Base-by-base conservation (phyloP, 2,329 filamentous ascomycete genomes). In the Diplodia sapinea region DNA sequence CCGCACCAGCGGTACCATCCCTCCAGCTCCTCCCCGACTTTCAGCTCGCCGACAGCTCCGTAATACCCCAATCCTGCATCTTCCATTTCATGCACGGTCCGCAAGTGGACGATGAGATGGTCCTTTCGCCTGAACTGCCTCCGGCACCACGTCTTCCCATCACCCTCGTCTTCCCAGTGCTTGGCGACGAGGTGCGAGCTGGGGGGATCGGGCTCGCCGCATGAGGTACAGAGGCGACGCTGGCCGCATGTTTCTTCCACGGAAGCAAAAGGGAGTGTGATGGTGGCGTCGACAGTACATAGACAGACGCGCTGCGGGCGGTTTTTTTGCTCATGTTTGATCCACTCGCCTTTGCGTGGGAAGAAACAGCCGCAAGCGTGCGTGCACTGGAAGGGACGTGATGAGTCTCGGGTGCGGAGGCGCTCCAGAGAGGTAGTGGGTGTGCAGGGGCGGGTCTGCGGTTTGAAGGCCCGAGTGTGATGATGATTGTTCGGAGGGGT, bases 301-400 rank as follows among this genome's bases (percentile, higher is more conserved):
- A 63, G 13, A 47, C 59, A 63, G 11, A 63, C 33, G 8, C 47
- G 43, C 47, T 63, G 59, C 17, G 59, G 59, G 9, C 20, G 29
- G 59, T 15, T 63, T n/a, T 63, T 63, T 17, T 50, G 43, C 59
- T 63, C 59, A 40, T 63, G 59, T 11, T 63, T 63, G 9, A n/a
- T 23, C 59, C 59, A 63, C 3, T 63, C 59, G n/a, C 59, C 59
- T 29, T 63, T 51, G 43, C 43, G 43, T 7, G 59, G 59, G 43
- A 63, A 63, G 5, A 12, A 3, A 8, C 31, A 29, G 5, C 59
- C 59, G 29, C 59, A 63, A 15, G 40, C 38, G 12, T 26, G 59
- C 7, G 59, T 63, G 31, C 59, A 63, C 26, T 63, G 59, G 47
- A 63, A 63, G 17, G 59, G 59, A 13, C 43, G 26, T 5, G 17